Evolutionary conservation across 2,329 filamentous ascomycete genomes (phyloP).

Genomic region (Penicillium sp.): DNA sequence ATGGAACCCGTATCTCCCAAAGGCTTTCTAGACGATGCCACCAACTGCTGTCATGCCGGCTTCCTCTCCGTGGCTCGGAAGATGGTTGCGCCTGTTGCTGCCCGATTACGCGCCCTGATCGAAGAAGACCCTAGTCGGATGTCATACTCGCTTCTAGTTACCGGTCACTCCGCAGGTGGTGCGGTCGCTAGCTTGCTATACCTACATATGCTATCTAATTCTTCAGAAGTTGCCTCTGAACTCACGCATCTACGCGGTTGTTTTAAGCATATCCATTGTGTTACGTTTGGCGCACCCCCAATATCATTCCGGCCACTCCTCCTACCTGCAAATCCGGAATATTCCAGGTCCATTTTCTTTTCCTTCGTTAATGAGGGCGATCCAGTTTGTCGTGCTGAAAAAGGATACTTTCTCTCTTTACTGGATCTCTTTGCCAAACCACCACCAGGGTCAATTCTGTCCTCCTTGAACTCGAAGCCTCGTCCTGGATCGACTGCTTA

Average conservation of each 20-base stretch:
- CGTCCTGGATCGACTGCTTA: slow-evolving; percentile 16
- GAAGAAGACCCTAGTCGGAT: slow-evolving; percentile 69
- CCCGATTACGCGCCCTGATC: slow-evolving; percentile 67
- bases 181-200: slow-evolving; percentile 80
- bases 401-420: slow-evolving; percentile 70
- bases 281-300: slow-evolving; percentile 83
- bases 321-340: slow-evolving; percentile 53
- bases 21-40: slow-evolving; percentile 74
- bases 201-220: slow-evolving; percentile 70
- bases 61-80: slow-evolving; percentile 74
- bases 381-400: slow-evolving; percentile 75
- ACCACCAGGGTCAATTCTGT: slow-evolving; percentile 41
- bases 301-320: slow-evolving; percentile 69
- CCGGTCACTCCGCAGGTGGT: slow-evolving; percentile 83
- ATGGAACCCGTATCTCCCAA: slow-evolving; percentile 64
- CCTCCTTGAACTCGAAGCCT: slow-evolving; percentile 22
- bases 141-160: slow-evolving; percentile 73
- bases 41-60: slow-evolving; percentile 77
- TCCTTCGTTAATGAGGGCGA: slow-evolving; percentile 86
- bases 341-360: slow-evolving; percentile 71
- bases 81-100: slow-evolving; percentile 73
- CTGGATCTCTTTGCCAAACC: slow-evolving; percentile 69
- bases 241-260: slow-evolving; percentile 67
- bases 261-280: slow-evolving; percentile 79
- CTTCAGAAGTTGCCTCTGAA: slow-evolving; percentile 54